Percentiles rank a stretch among this genome's conserved stretches.
phyloP scores from a whole-genome alignment of 2,329 filamentous ascomycete genomes.

The Cytospora schulzeri region DNA sequence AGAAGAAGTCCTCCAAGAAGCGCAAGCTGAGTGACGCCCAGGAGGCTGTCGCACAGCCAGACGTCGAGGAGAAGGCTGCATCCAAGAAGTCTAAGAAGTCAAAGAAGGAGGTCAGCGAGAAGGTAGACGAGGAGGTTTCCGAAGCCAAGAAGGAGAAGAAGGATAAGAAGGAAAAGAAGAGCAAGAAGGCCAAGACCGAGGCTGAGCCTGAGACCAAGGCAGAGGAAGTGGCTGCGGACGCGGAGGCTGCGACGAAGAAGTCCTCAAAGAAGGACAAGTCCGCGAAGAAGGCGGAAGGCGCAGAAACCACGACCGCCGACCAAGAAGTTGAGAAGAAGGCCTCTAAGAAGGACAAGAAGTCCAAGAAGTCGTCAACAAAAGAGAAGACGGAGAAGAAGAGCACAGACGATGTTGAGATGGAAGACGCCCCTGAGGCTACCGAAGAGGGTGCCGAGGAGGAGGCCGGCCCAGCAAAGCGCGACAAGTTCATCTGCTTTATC shows the following conservation, averaged over 20 bases:
- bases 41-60: conserved; percentile 19
- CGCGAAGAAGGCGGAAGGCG: conserved; percentile 29
- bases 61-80: conserved; percentile 21
- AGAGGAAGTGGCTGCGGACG: conserved; percentile 39
- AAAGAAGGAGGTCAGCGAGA: conserved; percentile 18
- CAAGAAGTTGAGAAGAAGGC: conserved; percentile 22
- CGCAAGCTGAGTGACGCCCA: conserved; percentile 26
- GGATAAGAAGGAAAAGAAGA: conserved; percentile 23
- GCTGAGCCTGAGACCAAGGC: conserved; percentile 21
- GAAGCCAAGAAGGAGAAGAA: conserved; percentile 14
- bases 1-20: conserved; percentile 25
- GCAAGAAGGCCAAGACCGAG: conserved; percentile 14
- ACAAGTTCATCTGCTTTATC: conserved; percentile 73
- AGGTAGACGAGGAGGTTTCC: not conserved
- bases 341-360: conserved; percentile 30
- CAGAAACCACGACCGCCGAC: conserved; percentile 10
- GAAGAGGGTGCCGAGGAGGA: conserved; percentile 15
- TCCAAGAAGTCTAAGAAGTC: conserved; percentile 19
- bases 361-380: conserved; percentile 41
- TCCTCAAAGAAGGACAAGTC: conserved; percentile 32
- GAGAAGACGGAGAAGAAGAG: conserved; percentile 33
- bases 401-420: conserved; percentile 31
- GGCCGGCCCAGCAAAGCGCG: conserved; percentile 22
- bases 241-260: conserved; percentile 33
- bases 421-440: conserved; percentile 27